These are phyloP conservation scores for Cytospora schulzeri DNA, from an alignment of 2,329 filamentous ascomycete genomes.

Conservation along the genomic window DNA sequence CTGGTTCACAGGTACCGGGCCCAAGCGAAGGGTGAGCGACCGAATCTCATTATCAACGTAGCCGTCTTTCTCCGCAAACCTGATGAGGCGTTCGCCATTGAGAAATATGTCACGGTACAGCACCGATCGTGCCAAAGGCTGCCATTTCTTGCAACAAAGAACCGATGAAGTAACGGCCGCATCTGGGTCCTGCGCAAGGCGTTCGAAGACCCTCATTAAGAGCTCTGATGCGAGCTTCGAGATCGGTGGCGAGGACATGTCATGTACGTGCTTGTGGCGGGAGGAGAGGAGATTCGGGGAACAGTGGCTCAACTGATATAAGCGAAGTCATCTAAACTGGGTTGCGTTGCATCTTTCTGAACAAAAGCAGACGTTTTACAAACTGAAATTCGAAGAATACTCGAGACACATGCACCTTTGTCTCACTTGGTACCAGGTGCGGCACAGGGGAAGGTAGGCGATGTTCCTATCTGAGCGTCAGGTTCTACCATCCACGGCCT, in stretches of 20 bases:
- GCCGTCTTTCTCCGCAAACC: neutral
- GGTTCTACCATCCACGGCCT: too few relatives aligned
- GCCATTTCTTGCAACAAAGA: slow-evolving; percentile 8
- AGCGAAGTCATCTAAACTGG: too few relatives aligned
- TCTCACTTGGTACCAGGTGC: too few relatives aligned
- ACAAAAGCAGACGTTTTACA: too few relatives aligned
- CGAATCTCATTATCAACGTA: neutral
- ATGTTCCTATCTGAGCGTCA: too few relatives aligned
- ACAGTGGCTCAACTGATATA: too few relatives aligned
- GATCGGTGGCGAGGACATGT: neutral
- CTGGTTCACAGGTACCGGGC: neutral
- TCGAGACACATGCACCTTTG: too few relatives aligned
- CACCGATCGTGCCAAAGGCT: neutral
- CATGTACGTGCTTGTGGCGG: too few relatives aligned
- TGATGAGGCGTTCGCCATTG: neutral
- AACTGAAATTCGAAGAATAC: too few relatives aligned
- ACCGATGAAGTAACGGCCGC: neutral
- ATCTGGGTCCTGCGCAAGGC: neutral
- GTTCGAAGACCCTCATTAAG: neutral
- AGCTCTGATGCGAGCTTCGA: slow-evolving; percentile 4
- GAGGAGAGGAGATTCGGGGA: too few relatives aligned
- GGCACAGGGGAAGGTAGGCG: too few relatives aligned
- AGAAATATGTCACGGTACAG: neutral
- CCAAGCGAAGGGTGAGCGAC: slow-evolving; percentile 2
- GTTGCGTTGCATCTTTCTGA: too few relatives aligned